Evolutionary conservation across 331 rosid genomes (phyloP).

Genomic region (Quercus lobata): DNA sequence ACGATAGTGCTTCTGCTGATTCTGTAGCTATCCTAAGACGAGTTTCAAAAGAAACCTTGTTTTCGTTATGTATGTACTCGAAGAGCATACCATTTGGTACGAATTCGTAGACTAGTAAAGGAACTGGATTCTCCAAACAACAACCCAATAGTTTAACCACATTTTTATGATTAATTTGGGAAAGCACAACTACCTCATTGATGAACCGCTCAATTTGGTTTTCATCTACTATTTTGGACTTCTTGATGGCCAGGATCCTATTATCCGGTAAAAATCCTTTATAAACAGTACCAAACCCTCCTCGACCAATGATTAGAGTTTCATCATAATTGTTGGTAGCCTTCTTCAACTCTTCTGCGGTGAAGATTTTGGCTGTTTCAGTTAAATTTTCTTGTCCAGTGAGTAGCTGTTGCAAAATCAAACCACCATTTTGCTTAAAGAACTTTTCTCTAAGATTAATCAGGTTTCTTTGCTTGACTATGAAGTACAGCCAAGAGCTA

Average conservation of each 20-base stretch:
- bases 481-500: no score
- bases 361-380: conserved; percentile 1
- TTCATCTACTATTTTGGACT: conserved; percentile 11
- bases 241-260: conserved; percentile 1
- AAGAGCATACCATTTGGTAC: conserved; percentile 2
- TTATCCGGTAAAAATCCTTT: conserved; percentile 1
- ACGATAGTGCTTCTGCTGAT: background rate
- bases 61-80: background rate
- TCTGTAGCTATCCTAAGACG: conserved; percentile 16
- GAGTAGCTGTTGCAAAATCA: no score
- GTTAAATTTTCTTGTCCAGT: no score
- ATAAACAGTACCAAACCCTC: conserved; percentile 13
- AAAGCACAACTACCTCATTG: conserved; percentile 8
- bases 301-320: background rate
- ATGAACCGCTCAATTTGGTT: conserved; percentile 19
- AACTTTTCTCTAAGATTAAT: no score
- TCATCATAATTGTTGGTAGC: conserved; percentile 16
- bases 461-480: no score
- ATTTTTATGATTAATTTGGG: conserved; percentile 15
- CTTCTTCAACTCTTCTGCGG: background rate
- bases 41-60: background rate
- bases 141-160: conserved; percentile 15
- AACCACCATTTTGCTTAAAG: no score
- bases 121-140: conserved; percentile 18
- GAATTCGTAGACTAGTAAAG: conserved; percentile 14